phyloP scores from a whole-genome alignment of 1,284 basidiomycete species.

The Trametes polyzona region DNA sequence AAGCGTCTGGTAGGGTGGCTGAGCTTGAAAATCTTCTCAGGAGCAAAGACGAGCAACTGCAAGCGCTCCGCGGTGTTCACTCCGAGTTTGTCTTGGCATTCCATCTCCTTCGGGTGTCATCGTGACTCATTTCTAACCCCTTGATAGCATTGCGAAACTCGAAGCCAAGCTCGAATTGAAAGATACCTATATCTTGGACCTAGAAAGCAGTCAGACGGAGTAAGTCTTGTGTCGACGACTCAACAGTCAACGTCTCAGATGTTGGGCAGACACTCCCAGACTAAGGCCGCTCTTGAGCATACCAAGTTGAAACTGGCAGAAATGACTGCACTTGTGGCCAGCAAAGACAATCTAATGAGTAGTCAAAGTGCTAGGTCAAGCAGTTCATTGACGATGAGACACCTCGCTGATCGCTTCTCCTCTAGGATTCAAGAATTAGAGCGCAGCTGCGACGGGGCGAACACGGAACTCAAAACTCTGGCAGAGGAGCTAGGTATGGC shows the following conservation, averaged over 20 bases:
- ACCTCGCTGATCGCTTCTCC: neutral
- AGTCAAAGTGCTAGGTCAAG: conserved; percentile 9
- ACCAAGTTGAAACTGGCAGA: conserved; percentile 1
- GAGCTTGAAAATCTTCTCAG: neutral
- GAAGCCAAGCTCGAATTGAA: conserved; percentile 20
- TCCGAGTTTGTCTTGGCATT: neutral
- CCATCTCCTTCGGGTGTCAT: no score
- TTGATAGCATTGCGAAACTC: conserved; percentile 23
- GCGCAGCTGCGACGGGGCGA: conserved; percentile 21
- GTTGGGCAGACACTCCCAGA: conserved; percentile 12
- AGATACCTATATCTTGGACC: conserved; percentile 21
- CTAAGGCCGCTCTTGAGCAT: neutral
- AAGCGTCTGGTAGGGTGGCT: neutral
- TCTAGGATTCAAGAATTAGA: conserved; percentile 31
- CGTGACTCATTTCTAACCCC: neutral
- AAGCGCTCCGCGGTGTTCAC: neutral
- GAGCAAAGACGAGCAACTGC: neutral
- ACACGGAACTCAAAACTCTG: conserved; percentile 31
- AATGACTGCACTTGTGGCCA: neutral
- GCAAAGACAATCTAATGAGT: conserved; percentile 10
- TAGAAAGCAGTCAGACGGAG: conserved; percentile 22
- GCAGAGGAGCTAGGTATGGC: conserved; percentile 34
- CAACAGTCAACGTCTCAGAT: neutral
- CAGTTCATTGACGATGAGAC: neutral
- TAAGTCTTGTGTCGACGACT: conserved; percentile 2